These are phyloP conservation scores for Stagonosporopsis tanaceti DNA, from an alignment of 2,329 filamentous ascomycete genomes.

Conservation along the genomic window DNA sequence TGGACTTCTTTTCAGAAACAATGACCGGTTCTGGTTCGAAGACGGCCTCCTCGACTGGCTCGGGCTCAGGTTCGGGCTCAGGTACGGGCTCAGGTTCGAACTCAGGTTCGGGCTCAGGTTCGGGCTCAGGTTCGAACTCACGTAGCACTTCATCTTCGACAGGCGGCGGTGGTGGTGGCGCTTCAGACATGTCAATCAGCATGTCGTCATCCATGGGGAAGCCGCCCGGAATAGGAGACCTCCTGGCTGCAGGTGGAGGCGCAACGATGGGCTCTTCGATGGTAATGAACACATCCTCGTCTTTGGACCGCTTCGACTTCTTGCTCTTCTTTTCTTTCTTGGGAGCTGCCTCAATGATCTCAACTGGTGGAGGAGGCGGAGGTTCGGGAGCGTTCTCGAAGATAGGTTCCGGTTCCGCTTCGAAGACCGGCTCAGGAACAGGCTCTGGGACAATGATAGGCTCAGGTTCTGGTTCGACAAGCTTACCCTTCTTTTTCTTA, in stretches of 20 bases:
- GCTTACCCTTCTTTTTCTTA: slow-evolving; percentile 33
- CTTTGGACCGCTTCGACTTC: slow-evolving; percentile 11
- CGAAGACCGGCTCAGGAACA: slow-evolving; percentile 36
- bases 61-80: slow-evolving; percentile 56
- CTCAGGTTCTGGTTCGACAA: slow-evolving; percentile 44
- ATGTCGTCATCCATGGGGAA: slow-evolving; percentile 56
- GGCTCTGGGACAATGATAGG: slow-evolving; percentile 27
- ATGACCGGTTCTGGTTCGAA: slow-evolving; percentile 23
- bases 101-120: slow-evolving; percentile 9
- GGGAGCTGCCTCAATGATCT: slow-evolving; percentile 18
- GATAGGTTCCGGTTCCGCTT: slow-evolving; percentile 41
- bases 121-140: slow-evolving; percentile 60
- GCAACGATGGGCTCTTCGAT: slow-evolving; percentile 27
- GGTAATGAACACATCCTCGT: slow-evolving; percentile 16
- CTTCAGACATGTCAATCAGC: slow-evolving; percentile 45
- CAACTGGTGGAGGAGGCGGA: slow-evolving; percentile 24
- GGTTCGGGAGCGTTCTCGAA: slow-evolving; percentile 28
- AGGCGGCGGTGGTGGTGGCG: slow-evolving; percentile 56
- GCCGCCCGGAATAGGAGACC: slow-evolving; percentile 55
- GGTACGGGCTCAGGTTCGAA: slow-evolving; percentile 33
- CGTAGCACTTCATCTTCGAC: slow-evolving; percentile 46
- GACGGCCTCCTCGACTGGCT: background rate
- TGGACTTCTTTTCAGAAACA: slow-evolving; percentile 44
- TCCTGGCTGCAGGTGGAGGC: slow-evolving; percentile 21
- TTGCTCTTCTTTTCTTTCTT: slow-evolving; percentile 22